Conservation (phyloP, 805 yeast genomes). For the Tetrapisispora taiwanensis region DNA sequence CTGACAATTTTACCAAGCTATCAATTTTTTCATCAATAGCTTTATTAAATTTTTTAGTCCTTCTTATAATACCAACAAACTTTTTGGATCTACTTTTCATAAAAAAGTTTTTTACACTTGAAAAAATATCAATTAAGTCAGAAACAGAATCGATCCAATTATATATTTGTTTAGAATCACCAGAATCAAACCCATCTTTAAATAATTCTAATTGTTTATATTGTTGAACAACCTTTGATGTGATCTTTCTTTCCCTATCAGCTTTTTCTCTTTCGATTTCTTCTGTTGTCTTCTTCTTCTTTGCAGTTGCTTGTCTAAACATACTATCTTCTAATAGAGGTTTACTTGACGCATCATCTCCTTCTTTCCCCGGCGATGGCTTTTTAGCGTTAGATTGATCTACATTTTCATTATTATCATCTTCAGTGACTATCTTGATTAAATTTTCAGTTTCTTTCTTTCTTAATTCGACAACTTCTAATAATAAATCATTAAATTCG, state of each 20-base stretch:
- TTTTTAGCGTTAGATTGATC: not conserved
- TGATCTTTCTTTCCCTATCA: slow-evolving; percentile 49
- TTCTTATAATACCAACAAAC: slow-evolving; percentile 56
- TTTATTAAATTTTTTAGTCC: slow-evolving; percentile 50
- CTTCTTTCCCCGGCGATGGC: not conserved
- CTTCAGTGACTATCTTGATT: slow-evolving; percentile 8
- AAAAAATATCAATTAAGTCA: slow-evolving; percentile 74
- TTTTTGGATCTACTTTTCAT: slow-evolving; percentile 62
- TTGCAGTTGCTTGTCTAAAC: slow-evolving; percentile 19
- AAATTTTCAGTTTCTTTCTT: slow-evolving; percentile 22
- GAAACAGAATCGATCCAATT: slow-evolving; percentile 81
- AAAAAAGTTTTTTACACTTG: slow-evolving; percentile 67
- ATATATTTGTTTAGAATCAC: slow-evolving; percentile 50
- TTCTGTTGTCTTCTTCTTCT: slow-evolving; percentile 26
- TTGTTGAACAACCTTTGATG: slow-evolving; percentile 45
- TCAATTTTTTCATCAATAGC: slow-evolving; percentile 66
- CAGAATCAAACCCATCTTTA: slow-evolving; percentile 36
- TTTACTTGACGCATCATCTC: slow-evolving; percentile 15
- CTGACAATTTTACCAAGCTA: slow-evolving; percentile 54
- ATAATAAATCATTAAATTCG: slow-evolving; percentile 43
- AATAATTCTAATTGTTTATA: slow-evolving; percentile 46
- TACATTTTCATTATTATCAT: not conserved
- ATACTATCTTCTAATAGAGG: slow-evolving; percentile 26
- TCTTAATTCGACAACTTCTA: slow-evolving; percentile 42
- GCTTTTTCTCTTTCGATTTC: slow-evolving; percentile 36